Base-by-base conservation (phyloP, 768 basidiomycete genomes). In the Mycena albidolilacea region DNA sequence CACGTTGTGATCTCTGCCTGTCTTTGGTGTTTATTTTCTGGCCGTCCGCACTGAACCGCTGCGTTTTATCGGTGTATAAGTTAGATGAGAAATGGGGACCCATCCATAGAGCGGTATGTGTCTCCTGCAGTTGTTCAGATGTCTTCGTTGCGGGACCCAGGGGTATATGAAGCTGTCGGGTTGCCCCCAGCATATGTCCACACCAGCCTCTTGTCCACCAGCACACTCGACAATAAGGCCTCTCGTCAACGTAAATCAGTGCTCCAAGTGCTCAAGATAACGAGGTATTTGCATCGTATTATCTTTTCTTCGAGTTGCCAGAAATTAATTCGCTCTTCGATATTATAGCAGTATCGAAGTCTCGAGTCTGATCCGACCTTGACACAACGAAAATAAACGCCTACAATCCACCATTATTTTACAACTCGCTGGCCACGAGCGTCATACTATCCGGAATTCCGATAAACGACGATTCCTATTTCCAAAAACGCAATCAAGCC, bases 41-140 rank as follows among this genome's bases (percentile, higher is more conserved):
- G 30, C 3, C 30, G 3, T 30, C 30, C 30, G 3, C 19, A 50
- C 48, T 50, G 44, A 6, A 46, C 44, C 4, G 30, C 30, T 30
- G 30, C 30, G 2, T 30, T n/a, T 50, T 50, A 8, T 7, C 2
- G 48, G 48, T 37, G 57, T 60, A 70, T 70, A 70, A 64, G 46
- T 58, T 30, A 21, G 1, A 59, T 2, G 15, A 14, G 9, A 21
- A 21, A 39, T 37, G 55, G 17, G 14, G 12, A n/a, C 11, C 2
- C 1, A 0, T 10, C 10, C 21, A 50, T 58, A 19, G 6, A 43
- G 14, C 30, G 41, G 60, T 12, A 70, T 70, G 69, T 70, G 69
- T 14, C 15, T 60, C 62, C 30, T 70, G 2, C 69, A 70, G 14
- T 19, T 4, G 2, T 48, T 10, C 19, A 39, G 6, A 15, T 70